Conservation (phyloP, 495 filamentous ascomycete genomes). For the Hapsidospora chrysogenum region DNA sequence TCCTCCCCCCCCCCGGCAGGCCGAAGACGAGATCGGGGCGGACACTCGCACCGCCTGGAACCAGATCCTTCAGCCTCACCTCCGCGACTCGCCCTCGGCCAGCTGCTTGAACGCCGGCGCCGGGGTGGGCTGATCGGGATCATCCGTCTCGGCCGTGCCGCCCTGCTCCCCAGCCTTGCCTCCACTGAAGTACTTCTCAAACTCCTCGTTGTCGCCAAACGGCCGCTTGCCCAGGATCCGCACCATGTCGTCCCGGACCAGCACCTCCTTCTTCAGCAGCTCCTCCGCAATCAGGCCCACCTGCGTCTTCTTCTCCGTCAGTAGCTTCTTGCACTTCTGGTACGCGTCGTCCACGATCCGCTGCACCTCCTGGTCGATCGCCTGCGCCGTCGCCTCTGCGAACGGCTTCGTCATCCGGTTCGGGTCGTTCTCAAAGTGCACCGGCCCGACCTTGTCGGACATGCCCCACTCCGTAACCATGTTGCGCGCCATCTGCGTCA, state of each 20-base stretch:
- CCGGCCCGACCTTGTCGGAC: constrained; percentile 78
- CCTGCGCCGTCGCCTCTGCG: constrained; percentile 79
- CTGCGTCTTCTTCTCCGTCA: constrained; percentile 73
- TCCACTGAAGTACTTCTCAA: constrained; percentile 75
- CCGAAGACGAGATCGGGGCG: too few species aligned
- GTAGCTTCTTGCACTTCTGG: constrained; percentile 68
- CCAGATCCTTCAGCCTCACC: constrained; percentile 9
- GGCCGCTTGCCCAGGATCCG: constrained; percentile 68
- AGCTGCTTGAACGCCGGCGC: constrained; percentile 10
- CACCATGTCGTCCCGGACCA: constrained; percentile 80
- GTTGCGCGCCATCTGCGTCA: constrained; percentile 80
- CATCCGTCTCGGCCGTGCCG: constrained; percentile 27
- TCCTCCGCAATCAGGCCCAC: constrained; percentile 86
- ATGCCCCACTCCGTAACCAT: constrained; percentile 99
- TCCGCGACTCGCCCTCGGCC: constrained; percentile 8
- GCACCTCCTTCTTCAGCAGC: constrained; percentile 76
- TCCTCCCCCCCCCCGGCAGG: too few species aligned
- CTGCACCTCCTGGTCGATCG: constrained; percentile 79
- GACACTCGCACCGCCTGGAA: too few species aligned
- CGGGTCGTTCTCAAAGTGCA: constrained; percentile 71
- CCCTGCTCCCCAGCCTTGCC: constrained; percentile 23
- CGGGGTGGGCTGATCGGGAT: constrained; percentile 10
- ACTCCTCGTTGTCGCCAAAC: constrained; percentile 73
- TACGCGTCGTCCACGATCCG: constrained; percentile 84
- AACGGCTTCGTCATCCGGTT: constrained; percentile 85